Conservation (phyloP, 768 basidiomycete species). For the Rhodotorula paludigena region DNA sequence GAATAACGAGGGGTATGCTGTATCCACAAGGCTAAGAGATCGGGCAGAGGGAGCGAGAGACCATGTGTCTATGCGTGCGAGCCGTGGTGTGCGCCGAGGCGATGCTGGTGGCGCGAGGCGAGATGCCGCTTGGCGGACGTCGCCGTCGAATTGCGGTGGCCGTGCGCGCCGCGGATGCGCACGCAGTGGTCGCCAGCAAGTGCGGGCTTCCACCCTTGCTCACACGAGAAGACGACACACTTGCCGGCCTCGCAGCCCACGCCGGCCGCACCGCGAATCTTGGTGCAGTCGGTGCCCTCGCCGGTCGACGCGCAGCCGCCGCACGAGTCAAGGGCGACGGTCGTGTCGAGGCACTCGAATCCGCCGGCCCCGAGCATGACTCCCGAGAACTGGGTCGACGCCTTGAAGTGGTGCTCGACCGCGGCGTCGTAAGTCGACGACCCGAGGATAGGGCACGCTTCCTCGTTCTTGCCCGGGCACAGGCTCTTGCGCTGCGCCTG, state of each 20-base stretch:
- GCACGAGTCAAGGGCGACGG: slow-evolving; percentile 63
- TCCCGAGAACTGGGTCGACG: slow-evolving; percentile 9
- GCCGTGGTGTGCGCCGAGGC: not conserved
- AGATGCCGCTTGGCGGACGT: slow-evolving; percentile 8
- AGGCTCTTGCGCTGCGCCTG: slow-evolving; percentile 6
- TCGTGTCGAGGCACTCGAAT: slow-evolving; percentile 54
- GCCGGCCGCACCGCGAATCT: slow-evolving; percentile 56
- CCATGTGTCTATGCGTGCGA: not conserved
- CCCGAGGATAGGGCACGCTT: slow-evolving; percentile 32
- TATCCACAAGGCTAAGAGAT: no score
- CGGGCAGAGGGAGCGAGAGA: not conserved
- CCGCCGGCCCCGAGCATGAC: slow-evolving; percentile 25
- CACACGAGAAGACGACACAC: slow-evolving; percentile 51
- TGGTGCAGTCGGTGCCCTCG: slow-evolving; percentile 65
- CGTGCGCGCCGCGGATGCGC: not conserved
- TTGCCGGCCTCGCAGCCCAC: slow-evolving; percentile 46
- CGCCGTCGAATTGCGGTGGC: slow-evolving; percentile 9
- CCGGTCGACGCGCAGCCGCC: slow-evolving; percentile 67
- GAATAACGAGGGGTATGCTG: no score
- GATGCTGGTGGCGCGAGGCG: not conserved
- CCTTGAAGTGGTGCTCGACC: slow-evolving; percentile 22
- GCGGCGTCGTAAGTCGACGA: slow-evolving; percentile 28
- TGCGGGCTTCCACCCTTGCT: slow-evolving; percentile 24
- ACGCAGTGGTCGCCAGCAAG: slow-evolving; percentile 17
- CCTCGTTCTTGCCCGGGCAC: slow-evolving; percentile 17